Evolutionary conservation across 2,329 filamentous ascomycete species (phyloP).

Genomic region (Metarhizium rileyi): DNA sequence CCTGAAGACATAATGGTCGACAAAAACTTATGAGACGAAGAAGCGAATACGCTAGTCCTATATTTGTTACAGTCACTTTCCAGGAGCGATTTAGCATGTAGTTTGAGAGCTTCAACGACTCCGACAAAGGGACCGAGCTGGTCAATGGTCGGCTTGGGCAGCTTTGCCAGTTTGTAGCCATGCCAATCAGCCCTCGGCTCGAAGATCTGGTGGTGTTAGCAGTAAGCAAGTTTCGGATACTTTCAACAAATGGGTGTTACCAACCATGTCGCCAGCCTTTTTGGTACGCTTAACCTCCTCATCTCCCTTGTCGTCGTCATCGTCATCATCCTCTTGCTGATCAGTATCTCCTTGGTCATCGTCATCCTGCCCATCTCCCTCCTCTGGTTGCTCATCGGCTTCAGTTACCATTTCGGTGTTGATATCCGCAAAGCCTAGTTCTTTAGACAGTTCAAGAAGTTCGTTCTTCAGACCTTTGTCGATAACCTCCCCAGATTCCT

Average conservation of each 20-base stretch:
- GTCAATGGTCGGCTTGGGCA: conserved; percentile 36
- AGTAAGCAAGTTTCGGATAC: conserved; percentile 20
- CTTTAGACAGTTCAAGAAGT: conserved; percentile 28
- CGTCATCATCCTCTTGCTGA: conserved; percentile 24
- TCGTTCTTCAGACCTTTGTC: conserved; percentile 32
- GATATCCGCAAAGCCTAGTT: conserved; percentile 27
- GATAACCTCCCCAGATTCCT: conserved; percentile 22
- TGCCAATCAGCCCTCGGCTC: conserved; percentile 52
- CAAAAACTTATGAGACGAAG: conserved; percentile 90
- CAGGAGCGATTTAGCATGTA: conserved; percentile 64
- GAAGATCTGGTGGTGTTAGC: conserved; percentile 34
- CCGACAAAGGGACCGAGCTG: conserved; percentile 32
- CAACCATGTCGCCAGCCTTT: conserved; percentile 27
- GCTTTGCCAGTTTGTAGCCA: conserved; percentile 29
- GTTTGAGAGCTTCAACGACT: conserved; percentile 44
- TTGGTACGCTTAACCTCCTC: conserved; percentile 10
- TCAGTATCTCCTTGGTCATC: conserved; percentile 19
- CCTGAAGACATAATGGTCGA: conserved; percentile 94
- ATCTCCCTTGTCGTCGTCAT: conserved; percentile 19
- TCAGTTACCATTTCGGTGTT: conserved; percentile 26
- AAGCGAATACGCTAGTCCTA: conserved; percentile 60
- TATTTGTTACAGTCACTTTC: conserved; percentile 72
- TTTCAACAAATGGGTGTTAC: conserved; percentile 8
- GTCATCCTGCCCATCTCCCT: conserved; percentile 20
- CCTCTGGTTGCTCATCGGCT: conserved; percentile 25